Conservation (phyloP, 768 basidiomycete genomes). For the Russula sp. region DNA sequence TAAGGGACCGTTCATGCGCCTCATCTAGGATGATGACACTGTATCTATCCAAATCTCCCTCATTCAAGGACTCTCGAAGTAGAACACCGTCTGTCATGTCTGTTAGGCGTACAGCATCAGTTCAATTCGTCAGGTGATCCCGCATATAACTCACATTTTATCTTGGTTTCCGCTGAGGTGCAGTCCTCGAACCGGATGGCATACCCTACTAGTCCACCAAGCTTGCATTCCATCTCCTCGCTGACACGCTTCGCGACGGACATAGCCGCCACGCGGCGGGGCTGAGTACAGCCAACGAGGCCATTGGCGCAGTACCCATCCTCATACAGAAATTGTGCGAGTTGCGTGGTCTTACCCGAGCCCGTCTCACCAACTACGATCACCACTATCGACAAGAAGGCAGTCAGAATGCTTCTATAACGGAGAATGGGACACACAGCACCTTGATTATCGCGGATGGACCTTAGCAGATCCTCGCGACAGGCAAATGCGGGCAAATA, state of each 20-base stretch:
- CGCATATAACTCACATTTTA: constrained; percentile 73
- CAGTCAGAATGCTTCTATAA: neutral
- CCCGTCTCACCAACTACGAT: constrained; percentile 99
- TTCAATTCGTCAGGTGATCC: neutral
- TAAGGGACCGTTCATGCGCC: constrained; percentile 95
- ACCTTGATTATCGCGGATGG: constrained; percentile 95
- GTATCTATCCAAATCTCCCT: constrained; percentile 97
- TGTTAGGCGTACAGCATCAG: constrained; percentile 35
- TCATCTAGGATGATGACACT: constrained; percentile 98
- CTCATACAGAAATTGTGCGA: constrained; percentile 93
- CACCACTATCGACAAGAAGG: constrained; percentile 52
- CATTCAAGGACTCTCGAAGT: constrained; percentile 95
- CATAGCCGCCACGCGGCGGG: constrained; percentile 98
- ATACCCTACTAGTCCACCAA: constrained; percentile 90
- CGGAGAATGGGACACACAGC: constrained; percentile 23
- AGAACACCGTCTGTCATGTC: constrained; percentile 99
- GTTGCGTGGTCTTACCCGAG: constrained; percentile 96
- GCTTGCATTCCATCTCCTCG: constrained; percentile 98
- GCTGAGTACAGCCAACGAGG: constrained; percentile 95
- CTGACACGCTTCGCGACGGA: constrained; percentile 99
- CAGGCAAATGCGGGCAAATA: constrained; percentile 98
- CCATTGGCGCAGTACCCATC: constrained; percentile 92
- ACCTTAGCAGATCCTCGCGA: constrained; percentile 85
- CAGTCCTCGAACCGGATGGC: constrained; percentile 99
- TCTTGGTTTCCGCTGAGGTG: constrained; percentile 89